A percentile compares a stretch with the other conserved stretches of the same genome.
These are phyloP conservation scores for Pichia kudriavzevii DNA, from an alignment of 1,139 yeast species.

Conservation along the genomic window DNA sequence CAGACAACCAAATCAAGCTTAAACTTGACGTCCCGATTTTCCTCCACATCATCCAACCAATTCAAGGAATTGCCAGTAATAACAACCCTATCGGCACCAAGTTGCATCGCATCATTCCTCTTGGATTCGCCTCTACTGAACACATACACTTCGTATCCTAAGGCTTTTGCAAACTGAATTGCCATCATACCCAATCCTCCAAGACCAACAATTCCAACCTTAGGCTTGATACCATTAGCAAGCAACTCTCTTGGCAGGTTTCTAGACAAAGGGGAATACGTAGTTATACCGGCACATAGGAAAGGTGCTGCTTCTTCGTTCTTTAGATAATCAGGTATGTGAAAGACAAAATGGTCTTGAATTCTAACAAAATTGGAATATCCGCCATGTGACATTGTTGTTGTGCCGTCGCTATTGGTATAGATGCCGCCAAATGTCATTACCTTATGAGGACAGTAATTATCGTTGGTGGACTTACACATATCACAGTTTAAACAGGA, in stretches of 20 bases:
- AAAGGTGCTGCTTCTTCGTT: slow-evolving; percentile 51
- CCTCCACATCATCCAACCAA: slow-evolving; percentile 29
- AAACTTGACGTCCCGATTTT: slow-evolving; percentile 22
- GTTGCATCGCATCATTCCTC: slow-evolving; percentile 41
- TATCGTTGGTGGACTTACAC: slow-evolving; percentile 42
- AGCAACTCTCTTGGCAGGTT: slow-evolving; percentile 23
- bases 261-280: slow-evolving; percentile 47
- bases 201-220: slow-evolving; percentile 49
- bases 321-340: slow-evolving; percentile 47
- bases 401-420: slow-evolving; percentile 28
- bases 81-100: slow-evolving; percentile 48
- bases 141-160: slow-evolving; percentile 51
- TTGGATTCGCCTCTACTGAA: slow-evolving; percentile 44
- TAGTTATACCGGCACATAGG: slow-evolving; percentile 63
- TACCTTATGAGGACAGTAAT: slow-evolving; percentile 38
- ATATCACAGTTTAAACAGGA: slow-evolving; percentile 43
- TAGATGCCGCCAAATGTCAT: slow-evolving; percentile 41
- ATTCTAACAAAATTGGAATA: slow-evolving; percentile 52
- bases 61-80: slow-evolving; percentile 38
- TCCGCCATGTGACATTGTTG: slow-evolving; percentile 46
- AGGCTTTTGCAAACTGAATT: slow-evolving; percentile 46
- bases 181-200: slow-evolving; percentile 62
- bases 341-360: slow-evolving; percentile 45
- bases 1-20: slow-evolving; percentile 40
- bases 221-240: slow-evolving; percentile 32